Base-by-base conservation (phyloP, 306 rosid species). In the Ormosia semicastrata region DNA sequence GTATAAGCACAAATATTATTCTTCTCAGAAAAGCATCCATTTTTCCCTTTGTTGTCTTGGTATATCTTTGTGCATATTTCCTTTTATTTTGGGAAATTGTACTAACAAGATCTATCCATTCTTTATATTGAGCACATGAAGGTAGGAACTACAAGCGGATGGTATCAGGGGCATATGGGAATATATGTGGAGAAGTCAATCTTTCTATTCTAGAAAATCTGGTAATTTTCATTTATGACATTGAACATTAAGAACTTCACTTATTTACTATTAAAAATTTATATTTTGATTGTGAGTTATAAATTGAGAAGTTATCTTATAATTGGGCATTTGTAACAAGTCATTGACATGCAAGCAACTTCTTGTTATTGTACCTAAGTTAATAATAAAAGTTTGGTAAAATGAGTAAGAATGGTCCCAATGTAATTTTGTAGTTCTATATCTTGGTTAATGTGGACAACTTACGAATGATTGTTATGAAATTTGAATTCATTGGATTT, bases 91-190 rank as follows among this genome's bases (percentile, higher is more conserved):
- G 62, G 47, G 53, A 85, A 71, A 41, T 73, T n/a, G 7, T 75
- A 17, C 52, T 86, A 44, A 86, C 88, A 59, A 76, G 17, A 65
- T 78, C 57, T 59, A 76, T 65, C n/a, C 72, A 75, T 77, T n/a
- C n/a, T 76, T 76, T 52, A 53, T 62, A 49, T 82, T 86, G 87
- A 39, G 76, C 77, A 15, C 80, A 37, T 90, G 85, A 83, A 95
- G 99, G 95, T 91, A 70, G 98, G 99, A 86, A 85, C 78, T 72
- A 95, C 98, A 36, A 93, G 82, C 87, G 83, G 81, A 88, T 72
- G 85, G 93, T 95, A 77, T 94, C 94, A 30, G 58, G 81, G 76
- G 91, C 95, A 44, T 91, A 93, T 83, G 97, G 99, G 41, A 91
- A 84, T 87, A 93, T 85, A n/a, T n/a, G n/a, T n/a, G n/a, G n/a